Conservation (phyloP, 2,329 filamentous ascomycete genomes). For the Cytospora schulzeri region DNA sequence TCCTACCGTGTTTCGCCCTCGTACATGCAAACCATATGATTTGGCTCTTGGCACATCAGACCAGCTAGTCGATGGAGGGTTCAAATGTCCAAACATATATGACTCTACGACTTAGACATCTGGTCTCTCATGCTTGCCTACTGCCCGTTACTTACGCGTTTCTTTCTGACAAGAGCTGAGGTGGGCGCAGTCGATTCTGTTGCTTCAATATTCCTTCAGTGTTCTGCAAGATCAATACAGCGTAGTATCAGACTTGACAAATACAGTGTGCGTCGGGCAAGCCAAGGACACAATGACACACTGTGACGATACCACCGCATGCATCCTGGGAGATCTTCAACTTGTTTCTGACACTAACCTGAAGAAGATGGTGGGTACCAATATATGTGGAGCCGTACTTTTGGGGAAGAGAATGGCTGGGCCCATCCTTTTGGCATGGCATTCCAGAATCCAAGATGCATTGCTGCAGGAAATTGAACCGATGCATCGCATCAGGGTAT, state of each 20-base stretch:
- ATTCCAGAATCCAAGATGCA: slow-evolving; percentile 21
- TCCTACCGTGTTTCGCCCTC: background rate
- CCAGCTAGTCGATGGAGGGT: background rate
- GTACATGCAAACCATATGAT: background rate
- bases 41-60: background rate
- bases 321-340: slow-evolving; percentile 19
- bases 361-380: slow-evolving; percentile 17
- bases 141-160: no score
- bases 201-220: background rate
- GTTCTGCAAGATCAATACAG: background rate
- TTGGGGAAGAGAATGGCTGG: slow-evolving; percentile 23
- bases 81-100: background rate
- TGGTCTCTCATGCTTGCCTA: no score
- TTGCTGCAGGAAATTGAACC: slow-evolving; percentile 15
- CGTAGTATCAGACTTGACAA: background rate
- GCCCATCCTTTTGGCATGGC: slow-evolving; percentile 25
- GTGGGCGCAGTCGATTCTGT: background rate
- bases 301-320: slow-evolving; percentile 11
- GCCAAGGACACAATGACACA: background rate
- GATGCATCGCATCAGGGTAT: slow-evolving; percentile 18
- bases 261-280: slow-evolving; percentile 2
- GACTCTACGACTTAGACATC: no score
- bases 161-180: background rate
- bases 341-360: slow-evolving; percentile 23
- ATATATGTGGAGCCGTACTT: slow-evolving; percentile 24